These are phyloP conservation scores for Allantophomopsis cytisporea DNA, from an alignment of 2,329 filamentous ascomycete genomes.

Conservation along the genomic window DNA sequence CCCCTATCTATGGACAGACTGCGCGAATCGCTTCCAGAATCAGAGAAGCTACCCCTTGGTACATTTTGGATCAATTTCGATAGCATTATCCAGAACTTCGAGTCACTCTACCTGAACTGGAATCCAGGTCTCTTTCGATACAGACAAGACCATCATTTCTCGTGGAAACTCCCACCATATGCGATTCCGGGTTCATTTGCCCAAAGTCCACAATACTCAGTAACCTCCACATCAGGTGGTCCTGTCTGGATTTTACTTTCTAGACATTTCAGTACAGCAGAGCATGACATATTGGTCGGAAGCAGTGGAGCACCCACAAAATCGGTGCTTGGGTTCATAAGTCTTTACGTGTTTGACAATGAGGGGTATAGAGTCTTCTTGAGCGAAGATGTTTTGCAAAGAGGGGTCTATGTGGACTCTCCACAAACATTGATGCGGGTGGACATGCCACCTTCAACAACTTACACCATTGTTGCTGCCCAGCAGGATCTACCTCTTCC, in stretches of 20 bases:
- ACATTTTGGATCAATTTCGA: constrained; percentile 90
- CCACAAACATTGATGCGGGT: constrained; percentile 80
- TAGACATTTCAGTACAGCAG: constrained; percentile 67
- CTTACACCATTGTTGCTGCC: constrained; percentile 53
- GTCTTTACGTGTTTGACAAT: constrained; percentile 67
- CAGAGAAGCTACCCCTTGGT: constrained; percentile 36
- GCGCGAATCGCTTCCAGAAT: constrained; percentile 11
- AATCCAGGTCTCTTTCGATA: constrained; percentile 72
- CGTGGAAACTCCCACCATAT: constrained; percentile 50
- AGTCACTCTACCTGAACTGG: constrained; percentile 96
- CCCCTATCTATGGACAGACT: neutral
- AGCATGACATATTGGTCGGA: constrained; percentile 25
- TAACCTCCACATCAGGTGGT: constrained; percentile 42
- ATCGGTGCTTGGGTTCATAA: constrained; percentile 60
- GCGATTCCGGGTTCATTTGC: constrained; percentile 40
- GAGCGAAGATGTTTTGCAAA: constrained; percentile 55
- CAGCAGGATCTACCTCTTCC: constrained; percentile 65
- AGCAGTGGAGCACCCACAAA: constrained; percentile 18
- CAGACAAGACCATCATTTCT: constrained; percentile 82
- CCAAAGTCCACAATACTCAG: constrained; percentile 60
- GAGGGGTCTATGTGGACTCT: constrained; percentile 83
- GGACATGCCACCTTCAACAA: constrained; percentile 32
- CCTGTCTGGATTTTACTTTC: constrained; percentile 74
- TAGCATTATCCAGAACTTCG: constrained; percentile 80
- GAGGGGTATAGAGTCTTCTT: constrained; percentile 61